A percentile compares a stretch with the other conserved stretches of the same genome.
Evolutionary conservation across 495 filamentous ascomycete species (phyloP).

Genomic region (Pyrenula aspistea): DNA sequence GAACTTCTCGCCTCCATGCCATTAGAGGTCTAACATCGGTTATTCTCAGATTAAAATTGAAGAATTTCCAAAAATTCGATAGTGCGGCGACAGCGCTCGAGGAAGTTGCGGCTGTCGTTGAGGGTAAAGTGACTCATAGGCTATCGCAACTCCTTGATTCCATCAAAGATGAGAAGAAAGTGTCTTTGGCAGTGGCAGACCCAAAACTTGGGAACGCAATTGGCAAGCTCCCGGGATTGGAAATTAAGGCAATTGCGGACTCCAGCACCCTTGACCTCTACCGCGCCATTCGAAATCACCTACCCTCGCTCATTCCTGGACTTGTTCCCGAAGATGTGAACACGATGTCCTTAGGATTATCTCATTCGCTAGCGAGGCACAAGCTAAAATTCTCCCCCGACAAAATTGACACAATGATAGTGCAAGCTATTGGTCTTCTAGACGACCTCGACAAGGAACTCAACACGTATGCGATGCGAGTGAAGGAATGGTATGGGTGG

Average conservation of each 20-base stretch:
- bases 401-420: constrained; percentile 99
- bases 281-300: constrained; percentile 82
- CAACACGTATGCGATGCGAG: constrained; percentile 96
- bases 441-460: constrained; percentile 98
- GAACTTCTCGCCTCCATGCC: constrained; percentile 7
- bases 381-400: constrained; percentile 98
- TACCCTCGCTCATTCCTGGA: constrained; percentile 83
- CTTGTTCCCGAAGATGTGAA: constrained; percentile 74
- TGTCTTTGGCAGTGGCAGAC: constrained; percentile 87
- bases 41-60: constrained; percentile 67
- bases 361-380: constrained; percentile 94
- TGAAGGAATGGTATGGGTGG: constrained; percentile 99
- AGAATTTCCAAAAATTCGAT: constrained; percentile 94
- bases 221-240: constrained; percentile 78
- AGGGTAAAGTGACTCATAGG: constrained; percentile 93
- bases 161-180: constrained; percentile 96
- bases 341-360: constrained; percentile 89
- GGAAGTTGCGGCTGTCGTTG: constrained; percentile 75
- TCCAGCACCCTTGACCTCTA: constrained; percentile 77
- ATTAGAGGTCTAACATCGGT: constrained; percentile 13
- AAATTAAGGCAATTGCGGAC: constrained; percentile 77
- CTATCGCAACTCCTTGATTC: constrained; percentile 69
- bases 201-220: constrained; percentile 86
- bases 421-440: constrained; percentile 86
- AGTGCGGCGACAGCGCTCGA: constrained; percentile 75